A percentile compares a stretch with the other conserved stretches of the same genome.
Conservation (phyloP, 768 basidiomycete genomes). For the Auriscalpium orientale region DNA sequence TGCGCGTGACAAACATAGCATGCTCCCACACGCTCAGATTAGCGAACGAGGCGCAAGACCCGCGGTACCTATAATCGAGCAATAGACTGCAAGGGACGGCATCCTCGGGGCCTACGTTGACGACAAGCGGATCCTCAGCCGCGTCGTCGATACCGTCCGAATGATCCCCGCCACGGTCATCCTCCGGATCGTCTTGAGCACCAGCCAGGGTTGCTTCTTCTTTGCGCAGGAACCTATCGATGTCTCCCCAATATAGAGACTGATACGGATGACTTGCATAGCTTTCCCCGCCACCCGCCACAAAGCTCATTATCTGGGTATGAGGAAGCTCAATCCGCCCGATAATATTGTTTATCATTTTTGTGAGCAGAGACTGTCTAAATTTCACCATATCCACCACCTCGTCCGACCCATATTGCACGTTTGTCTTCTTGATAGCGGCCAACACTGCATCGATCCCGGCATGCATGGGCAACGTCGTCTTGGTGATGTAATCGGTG, state of each 20-base stretch:
- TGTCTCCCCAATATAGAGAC: not conserved
- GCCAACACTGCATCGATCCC: slow-evolving; percentile 2
- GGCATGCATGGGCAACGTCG: slow-evolving; percentile 33
- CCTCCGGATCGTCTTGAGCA: too few relatives aligned
- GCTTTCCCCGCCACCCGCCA: not conserved
- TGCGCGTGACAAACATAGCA: too few relatives aligned
- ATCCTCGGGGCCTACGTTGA: too few relatives aligned
- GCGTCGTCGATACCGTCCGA: too few relatives aligned
- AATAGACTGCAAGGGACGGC: too few relatives aligned
- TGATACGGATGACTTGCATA: not conserved
- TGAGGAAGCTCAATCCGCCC: not conserved
- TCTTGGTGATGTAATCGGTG: slow-evolving; percentile 42
- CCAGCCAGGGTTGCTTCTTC: too few relatives aligned
- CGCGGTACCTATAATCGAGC: too few relatives aligned
- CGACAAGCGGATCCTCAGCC: too few relatives aligned
- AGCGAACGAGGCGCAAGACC: too few relatives aligned
- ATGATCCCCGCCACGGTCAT: too few relatives aligned
- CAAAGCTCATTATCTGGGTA: not conserved
- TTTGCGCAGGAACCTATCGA: not conserved
- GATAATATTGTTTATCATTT: not conserved
- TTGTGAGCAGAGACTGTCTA: not conserved
- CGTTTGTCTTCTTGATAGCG: not conserved
- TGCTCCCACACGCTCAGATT: too few relatives aligned
- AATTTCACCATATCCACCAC: not conserved
- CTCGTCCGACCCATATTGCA: not conserved